Evolutionary conservation across 257 asterid species (phyloP), one percentile per base, ranked within the genome.

Genomic region (Solanum rostratum): DNA sequence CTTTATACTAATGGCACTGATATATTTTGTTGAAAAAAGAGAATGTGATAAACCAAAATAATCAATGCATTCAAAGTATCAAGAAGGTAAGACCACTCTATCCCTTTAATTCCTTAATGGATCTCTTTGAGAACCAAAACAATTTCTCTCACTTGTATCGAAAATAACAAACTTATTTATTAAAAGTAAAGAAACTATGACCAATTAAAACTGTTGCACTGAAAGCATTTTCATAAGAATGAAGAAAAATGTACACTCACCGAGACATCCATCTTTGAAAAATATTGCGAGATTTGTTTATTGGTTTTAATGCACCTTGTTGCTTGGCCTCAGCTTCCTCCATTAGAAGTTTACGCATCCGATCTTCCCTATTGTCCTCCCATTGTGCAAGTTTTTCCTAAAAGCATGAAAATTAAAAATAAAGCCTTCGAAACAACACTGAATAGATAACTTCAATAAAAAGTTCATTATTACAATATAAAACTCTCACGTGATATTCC

Each of bases 271-370:
- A 96, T 85, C 88, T 93, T 63, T 90, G 91, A 43, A 96, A 63
- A 87, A 92, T 76, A 88, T 90, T 87, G 18, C 84, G 88, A 24
- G 88, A 92, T 87, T 90, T 95, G 79, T 91, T 90, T 49, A 89
- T 80, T 54, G 93, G 50, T 62, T 87, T 74, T 54, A 85, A 88
- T 27, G 82, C 88, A 87, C 87, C 95, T 84, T 94, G 90, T 81
- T 91, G 98, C 85, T 89, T 94, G 41, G 91, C 87, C 84, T 92
- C 89, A 84, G 98, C 99, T 90, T 93, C 99, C 59, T 89, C 91
- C 92, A 89, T 91, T 88, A 96, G 88, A 88, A 93, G 93, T 87
- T 91, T 88, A 84, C 95, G 91, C 84, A 92, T 83, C 87, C 92
- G 94, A 79, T 84, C 90, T 90, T 91, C 99, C 89, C 97, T 88